Evolutionary conservation across 805 yeast species (phyloP).

Genomic region (Candida glaebosa): DNA sequence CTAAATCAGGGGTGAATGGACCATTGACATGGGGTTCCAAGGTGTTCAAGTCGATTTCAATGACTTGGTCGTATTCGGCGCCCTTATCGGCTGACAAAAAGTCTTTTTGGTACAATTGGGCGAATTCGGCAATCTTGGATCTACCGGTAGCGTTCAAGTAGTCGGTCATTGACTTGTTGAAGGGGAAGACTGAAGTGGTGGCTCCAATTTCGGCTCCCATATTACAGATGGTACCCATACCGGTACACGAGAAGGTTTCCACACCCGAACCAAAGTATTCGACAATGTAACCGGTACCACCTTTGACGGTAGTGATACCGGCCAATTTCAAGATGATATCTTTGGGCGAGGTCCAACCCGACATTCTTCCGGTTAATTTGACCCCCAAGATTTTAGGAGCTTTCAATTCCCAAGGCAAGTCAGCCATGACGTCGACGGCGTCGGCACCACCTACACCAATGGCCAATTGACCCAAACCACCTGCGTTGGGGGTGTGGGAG

Average conservation of each 20-base stretch:
- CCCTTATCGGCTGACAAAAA: conserved; percentile 85
- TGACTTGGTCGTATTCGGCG: conserved; percentile 88
- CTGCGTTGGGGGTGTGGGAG: conserved; percentile 97
- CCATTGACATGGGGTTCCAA: conserved; percentile 97
- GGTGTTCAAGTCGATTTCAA: conserved; percentile 84
- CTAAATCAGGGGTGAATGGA: conserved; percentile 97
- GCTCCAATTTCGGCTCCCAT: conserved; percentile 99
- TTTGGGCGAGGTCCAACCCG: conserved; percentile 97
- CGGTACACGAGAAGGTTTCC: conserved; percentile 88
- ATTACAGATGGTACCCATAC: conserved; percentile 99
- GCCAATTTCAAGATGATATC: conserved; percentile 92
- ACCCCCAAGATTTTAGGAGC: conserved; percentile 96
- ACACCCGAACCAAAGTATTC: conserved; percentile 98
- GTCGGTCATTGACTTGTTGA: conserved; percentile 82
- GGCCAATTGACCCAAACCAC: conserved; percentile 97
- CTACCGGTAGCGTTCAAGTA: conserved; percentile 87
- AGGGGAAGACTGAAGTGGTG: conserved; percentile 96
- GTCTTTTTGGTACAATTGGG: conserved; percentile 59
- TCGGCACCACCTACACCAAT: conserved; percentile 99
- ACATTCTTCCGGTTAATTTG: conserved; percentile 85
- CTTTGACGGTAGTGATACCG: conserved; percentile 92
- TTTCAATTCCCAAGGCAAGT: conserved; percentile 94
- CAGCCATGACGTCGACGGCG: conserved; percentile 95
- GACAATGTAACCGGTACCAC: conserved; percentile 96
- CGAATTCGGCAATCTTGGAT: conserved; percentile 79